Evolutionary conservation across 192 early-diverging fungal genomes (phyloP).

Genomic region (Gonapodya sp.): DNA sequence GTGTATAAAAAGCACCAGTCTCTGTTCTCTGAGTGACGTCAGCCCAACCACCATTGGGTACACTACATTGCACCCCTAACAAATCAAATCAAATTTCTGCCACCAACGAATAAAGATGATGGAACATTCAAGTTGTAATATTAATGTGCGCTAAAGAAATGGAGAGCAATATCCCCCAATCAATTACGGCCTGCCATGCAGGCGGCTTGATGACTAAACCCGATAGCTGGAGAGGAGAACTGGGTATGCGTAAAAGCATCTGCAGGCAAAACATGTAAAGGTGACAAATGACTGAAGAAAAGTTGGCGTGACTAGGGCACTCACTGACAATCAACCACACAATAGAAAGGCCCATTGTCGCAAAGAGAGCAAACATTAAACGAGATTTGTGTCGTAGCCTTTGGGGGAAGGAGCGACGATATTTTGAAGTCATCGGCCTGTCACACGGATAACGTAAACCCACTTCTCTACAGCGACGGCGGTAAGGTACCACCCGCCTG

Average conservation of each 20-base stretch:
- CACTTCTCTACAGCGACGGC: neutral
- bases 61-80: too few relatives aligned
- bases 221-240: neutral
- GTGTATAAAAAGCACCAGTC: too few relatives aligned
- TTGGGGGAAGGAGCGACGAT: neutral
- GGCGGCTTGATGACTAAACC: neutral
- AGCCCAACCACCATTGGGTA: too few relatives aligned
- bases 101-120: too few relatives aligned
- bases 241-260: neutral
- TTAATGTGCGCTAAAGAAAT: too few relatives aligned
- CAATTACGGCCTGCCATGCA: neutral
- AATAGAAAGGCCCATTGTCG: neutral
- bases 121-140: too few relatives aligned
- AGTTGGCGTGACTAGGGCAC: neutral
- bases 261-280: neutral
- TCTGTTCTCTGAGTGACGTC: too few relatives aligned
- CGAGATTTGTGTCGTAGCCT: neutral
- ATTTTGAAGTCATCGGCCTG: neutral
- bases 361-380: neutral
- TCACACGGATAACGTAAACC: too few relatives aligned
- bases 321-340: neutral
- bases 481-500: neutral
- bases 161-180: neutral
- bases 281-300: neutral
- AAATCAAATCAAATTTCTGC: too few relatives aligned